A percentile compares a stretch with the other conserved stretches of the same genome.
Conservation (phyloP, 257 asterid species). For the Nyctanthes arbortristis region DNA sequence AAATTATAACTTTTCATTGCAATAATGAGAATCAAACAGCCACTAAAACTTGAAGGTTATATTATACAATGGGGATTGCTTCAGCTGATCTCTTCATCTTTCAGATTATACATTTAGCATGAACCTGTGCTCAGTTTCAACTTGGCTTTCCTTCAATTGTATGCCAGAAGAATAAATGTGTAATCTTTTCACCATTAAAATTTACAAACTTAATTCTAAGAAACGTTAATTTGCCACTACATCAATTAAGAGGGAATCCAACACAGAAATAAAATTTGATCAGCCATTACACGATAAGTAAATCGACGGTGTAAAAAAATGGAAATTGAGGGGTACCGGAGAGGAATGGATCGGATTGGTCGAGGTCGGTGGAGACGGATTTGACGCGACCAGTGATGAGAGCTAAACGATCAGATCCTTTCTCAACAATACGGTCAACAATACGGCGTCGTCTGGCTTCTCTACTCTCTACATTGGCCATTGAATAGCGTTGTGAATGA, state of each 20-base stretch:
- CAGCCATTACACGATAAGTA: background rate
- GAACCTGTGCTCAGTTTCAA: background rate
- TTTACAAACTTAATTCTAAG: slow-evolving; percentile 1
- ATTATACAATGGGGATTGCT: background rate
- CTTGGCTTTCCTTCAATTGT: background rate
- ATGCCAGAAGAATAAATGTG: background rate
- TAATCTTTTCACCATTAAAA: background rate
- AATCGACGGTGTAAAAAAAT: background rate
- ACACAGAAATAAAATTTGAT: no score
- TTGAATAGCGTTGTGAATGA: background rate
- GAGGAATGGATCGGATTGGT: slow-evolving; percentile 36
- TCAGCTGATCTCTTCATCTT: background rate
- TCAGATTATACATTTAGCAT: background rate
- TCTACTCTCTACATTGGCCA: slow-evolving; percentile 29
- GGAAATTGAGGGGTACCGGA: slow-evolving; percentile 33
- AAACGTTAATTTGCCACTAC: no score
- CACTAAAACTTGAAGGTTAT: background rate
- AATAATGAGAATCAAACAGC: no score
- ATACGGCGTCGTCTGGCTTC: slow-evolving; percentile 91
- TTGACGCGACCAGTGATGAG: slow-evolving; percentile 78
- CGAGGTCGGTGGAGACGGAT: slow-evolving; percentile 52
- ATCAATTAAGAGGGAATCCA: no score
- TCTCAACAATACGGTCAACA: no score
- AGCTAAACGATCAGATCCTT: slow-evolving; percentile 85
- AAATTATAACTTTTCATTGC: no score